Conservation (phyloP, 1,139 yeast species). For the Suhomyces wounanorum region DNA sequence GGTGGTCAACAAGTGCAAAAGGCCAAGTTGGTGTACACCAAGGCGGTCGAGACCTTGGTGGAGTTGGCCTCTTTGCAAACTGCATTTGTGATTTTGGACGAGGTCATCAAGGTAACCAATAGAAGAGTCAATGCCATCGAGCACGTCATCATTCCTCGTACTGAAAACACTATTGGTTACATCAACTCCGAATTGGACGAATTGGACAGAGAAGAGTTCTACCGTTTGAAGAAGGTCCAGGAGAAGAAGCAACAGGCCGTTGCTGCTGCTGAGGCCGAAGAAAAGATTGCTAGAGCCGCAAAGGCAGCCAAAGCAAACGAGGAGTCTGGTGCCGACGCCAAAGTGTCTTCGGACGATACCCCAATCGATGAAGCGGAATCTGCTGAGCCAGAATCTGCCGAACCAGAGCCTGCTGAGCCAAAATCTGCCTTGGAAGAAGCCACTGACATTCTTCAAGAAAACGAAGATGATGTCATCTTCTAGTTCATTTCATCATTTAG, state of each 20-base stretch:
- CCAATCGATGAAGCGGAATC: not conserved
- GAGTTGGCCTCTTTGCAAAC: constrained; percentile 94
- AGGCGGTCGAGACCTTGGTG: constrained; percentile 93
- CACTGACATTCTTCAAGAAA: constrained; percentile 37
- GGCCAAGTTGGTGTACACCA: constrained; percentile 89
- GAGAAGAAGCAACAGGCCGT: constrained; percentile 87
- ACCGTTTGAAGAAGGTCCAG: constrained; percentile 93
- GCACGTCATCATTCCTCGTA: constrained; percentile 96
- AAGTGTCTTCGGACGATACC: constrained; percentile 34
- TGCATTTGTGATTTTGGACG: constrained; percentile 94
- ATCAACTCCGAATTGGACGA: constrained; percentile 96
- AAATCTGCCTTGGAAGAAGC: constrained; percentile 20
- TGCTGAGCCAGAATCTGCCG: not conserved
- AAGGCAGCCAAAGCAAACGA: constrained; percentile 50
- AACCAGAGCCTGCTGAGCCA: constrained; percentile 5
- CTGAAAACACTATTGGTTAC: constrained; percentile 90
- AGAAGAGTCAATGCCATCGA: constrained; percentile 98
- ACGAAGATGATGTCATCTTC: constrained; percentile 48
- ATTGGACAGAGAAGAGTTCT: constrained; percentile 96
- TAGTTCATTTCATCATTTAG: constrained; percentile 17
- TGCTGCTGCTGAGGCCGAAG: constrained; percentile 64
- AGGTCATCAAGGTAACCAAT: constrained; percentile 95
- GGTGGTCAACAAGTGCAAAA: constrained; percentile 98
- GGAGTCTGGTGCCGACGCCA: constrained; percentile 48
- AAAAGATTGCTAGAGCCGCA: constrained; percentile 20